Evolutionary conservation across 805 yeast genomes (phyloP).

Genomic region (Lipomyces orientalis): DNA sequence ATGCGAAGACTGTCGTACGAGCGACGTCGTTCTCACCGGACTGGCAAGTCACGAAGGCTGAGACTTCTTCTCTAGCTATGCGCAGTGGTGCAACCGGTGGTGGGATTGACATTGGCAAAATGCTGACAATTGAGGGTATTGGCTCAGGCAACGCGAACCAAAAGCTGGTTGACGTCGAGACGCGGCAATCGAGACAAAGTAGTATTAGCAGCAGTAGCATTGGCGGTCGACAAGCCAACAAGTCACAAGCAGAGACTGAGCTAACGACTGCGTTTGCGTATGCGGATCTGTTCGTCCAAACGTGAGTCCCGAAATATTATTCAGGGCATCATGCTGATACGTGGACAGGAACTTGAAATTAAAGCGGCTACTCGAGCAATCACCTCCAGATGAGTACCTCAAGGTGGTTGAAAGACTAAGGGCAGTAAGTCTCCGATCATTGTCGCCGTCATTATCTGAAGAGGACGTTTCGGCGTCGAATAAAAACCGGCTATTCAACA

Average conservation of each 20-base stretch:
- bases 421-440: not conserved
- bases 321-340: not conserved
- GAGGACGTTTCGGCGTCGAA: not conserved
- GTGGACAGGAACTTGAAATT: conserved; percentile 13
- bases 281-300: conserved; percentile 24
- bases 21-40: conserved; percentile 47
- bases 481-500: too few species aligned
- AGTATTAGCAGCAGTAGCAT: conserved; percentile 5
- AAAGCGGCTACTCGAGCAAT: conserved; percentile 3
- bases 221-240: conserved; percentile 5
- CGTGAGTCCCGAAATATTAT: conserved; percentile 14
- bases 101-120: conserved; percentile 20
- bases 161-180: not conserved
- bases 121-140: conserved; percentile 37
- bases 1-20: conserved; percentile 42
- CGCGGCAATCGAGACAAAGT: not conserved
- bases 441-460: not conserved
- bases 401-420: conserved; percentile 11
- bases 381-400: conserved; percentile 17
- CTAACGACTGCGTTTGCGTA: conserved; percentile 18
- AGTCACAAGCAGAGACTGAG: conserved; percentile 15
- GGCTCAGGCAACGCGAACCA: conserved; percentile 25
- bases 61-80: conserved; percentile 33
- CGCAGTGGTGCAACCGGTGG: conserved; percentile 14
- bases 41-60: conserved; percentile 47